Evolutionary conservation across 75 land plant genomes (phyloP), one percentile per base, ranked within the genome.

Genomic region (Picea sitchensis): DNA sequence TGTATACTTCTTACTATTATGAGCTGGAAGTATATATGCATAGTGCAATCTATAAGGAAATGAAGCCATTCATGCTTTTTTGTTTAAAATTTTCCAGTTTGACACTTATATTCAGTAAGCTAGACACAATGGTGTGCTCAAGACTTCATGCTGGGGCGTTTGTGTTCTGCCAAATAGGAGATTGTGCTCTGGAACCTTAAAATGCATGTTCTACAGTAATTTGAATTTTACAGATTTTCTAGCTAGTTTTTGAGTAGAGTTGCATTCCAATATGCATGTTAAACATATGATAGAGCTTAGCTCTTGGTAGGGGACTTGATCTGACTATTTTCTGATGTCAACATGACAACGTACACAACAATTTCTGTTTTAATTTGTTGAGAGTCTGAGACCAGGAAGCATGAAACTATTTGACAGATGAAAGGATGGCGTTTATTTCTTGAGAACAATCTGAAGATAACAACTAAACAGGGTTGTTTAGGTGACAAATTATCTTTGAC

Each of bases 21-120:
- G 67, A 31, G 14, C 68, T 65, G 68, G 68, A 65, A 65, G 36
- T 18, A 67, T 44, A 67, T 20, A 5, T 69, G 51, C 73, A 69
- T 9, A 17, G 51, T 20, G 36, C 68, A 26, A 41, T 32, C 9
- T 47, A 47, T 47, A 47, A 47, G 51, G 54, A 0, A 71, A 36
- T 3, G 11, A 36, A 18, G 11, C 3, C 51, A 41, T 44, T 18
- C 47, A 34, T 5, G 1, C 1, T 67, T 15, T 64, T 11, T 26
- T 11, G 30, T 26, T 64, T 64, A 47, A 47, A 47, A 47, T 47
- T 30, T 13, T 64, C 13, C 13, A 26, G 31, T 64, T 12, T 14
- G 32, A 34, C 21, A 67, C 36, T 2, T 71, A 36, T 69, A 34
- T 18, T 68, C 20, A 1, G 1, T 36, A 68, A 5, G 17, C 5